phyloP scores from a whole-genome alignment of 2,329 filamentous ascomycete genomes.

The Fusarium odoratissimum region DNA sequence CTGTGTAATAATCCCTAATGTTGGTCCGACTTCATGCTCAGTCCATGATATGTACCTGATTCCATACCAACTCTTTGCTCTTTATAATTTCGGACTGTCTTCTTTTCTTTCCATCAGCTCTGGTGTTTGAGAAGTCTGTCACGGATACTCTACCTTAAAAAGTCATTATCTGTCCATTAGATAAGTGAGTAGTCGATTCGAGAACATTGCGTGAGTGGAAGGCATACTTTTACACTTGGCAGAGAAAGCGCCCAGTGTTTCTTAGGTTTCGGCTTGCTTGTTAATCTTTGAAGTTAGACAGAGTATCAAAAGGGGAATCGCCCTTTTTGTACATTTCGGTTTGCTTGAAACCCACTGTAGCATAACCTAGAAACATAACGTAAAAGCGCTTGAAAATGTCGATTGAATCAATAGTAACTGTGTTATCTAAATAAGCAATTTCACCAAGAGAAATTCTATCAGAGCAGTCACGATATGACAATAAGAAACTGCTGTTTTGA shows the following conservation, averaged over 20 bases:
- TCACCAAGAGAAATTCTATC: background rate
- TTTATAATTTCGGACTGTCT: background rate
- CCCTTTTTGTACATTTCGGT: slow-evolving; percentile 23
- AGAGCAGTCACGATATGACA: background rate
- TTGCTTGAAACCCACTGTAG: background rate
- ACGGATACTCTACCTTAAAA: background rate
- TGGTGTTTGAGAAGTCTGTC: background rate
- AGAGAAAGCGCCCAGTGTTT: background rate
- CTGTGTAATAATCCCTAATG: slow-evolving; percentile 28
- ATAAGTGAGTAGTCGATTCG: background rate
- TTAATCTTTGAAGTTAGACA: background rate
- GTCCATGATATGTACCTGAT: background rate
- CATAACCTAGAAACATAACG: slow-evolving; percentile 44
- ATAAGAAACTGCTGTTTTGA: background rate
- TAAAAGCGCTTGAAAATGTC: background rate
- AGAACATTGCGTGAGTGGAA: background rate
- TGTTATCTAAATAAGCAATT: background rate
- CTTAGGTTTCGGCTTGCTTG: background rate
- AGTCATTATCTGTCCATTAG: background rate
- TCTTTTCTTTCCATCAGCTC: background rate
- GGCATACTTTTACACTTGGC: background rate
- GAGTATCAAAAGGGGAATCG: background rate
- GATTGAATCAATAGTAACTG: background rate
- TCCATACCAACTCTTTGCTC: background rate
- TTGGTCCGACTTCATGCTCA: slow-evolving; percentile 19